Evolutionary conservation across 805 yeast genomes (phyloP).

Genomic region (Candida montana): DNA sequence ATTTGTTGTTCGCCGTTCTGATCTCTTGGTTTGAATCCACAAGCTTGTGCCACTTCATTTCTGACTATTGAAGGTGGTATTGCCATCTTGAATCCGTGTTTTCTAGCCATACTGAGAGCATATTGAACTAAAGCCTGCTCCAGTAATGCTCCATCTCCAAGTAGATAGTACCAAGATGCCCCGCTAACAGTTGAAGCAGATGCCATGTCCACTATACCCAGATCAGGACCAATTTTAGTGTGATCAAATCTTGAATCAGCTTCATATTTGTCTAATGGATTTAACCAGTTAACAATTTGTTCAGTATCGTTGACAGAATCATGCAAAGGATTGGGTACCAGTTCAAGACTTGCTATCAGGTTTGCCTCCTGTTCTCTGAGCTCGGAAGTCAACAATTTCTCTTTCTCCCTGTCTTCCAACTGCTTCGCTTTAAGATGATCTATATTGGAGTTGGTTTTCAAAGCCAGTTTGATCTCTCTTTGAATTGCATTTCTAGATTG

Average conservation of each 20-base stretch:
- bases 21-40: slow-evolving; percentile 94
- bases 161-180: slow-evolving; percentile 75
- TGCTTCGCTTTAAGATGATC: slow-evolving; percentile 13
- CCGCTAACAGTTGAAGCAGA: slow-evolving; percentile 77
- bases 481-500: slow-evolving; percentile 25
- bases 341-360: slow-evolving; percentile 37
- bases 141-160: slow-evolving; percentile 79
- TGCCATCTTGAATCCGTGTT: slow-evolving; percentile 61
- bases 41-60: slow-evolving; percentile 71
- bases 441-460: slow-evolving; percentile 15
- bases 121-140: slow-evolving; percentile 89
- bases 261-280: slow-evolving; percentile 29
- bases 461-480: slow-evolving; percentile 22
- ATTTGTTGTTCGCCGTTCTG: slow-evolving; percentile 81
- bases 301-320: slow-evolving; percentile 38
- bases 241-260: slow-evolving; percentile 46
- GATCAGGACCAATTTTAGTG: slow-evolving; percentile 58
- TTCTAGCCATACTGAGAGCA: slow-evolving; percentile 61
- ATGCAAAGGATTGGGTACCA: slow-evolving; percentile 61
- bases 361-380: slow-evolving; percentile 29
- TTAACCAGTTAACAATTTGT: slow-evolving; percentile 47
- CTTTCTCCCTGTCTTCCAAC: slow-evolving; percentile 14
- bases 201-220: slow-evolving; percentile 63
- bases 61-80: slow-evolving; percentile 85
- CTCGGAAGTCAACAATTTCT: slow-evolving; percentile 15